phyloP scores from a whole-genome alignment of 345 rosid species.

The Physaria fendleri region DNA sequence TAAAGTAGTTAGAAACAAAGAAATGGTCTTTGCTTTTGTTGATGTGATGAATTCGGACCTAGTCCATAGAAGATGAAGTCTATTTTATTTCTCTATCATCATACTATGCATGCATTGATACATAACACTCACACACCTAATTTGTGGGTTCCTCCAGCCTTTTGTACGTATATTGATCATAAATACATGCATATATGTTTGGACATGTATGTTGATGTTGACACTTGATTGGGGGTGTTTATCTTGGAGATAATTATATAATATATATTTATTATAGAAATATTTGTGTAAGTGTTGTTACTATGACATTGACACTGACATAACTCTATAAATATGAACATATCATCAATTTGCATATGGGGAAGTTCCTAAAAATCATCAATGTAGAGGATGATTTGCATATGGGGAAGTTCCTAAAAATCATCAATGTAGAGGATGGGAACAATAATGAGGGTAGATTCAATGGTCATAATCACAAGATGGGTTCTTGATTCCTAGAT shows the following conservation, averaged over 20 bases:
- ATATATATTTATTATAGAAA: too few species aligned
- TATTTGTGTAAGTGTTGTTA: background rate
- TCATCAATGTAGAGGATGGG: slow-evolving; percentile 1
- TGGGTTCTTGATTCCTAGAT: too few species aligned
- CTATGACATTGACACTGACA: background rate
- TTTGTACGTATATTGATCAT: background rate
- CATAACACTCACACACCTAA: slow-evolving; percentile 24
- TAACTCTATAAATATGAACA: slow-evolving; percentile 1
- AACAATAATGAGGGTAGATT: too few species aligned
- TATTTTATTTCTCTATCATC: slow-evolving; percentile 19
- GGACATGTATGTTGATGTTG: background rate
- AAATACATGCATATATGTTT: background rate
- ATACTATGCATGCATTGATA: slow-evolving; percentile 15
- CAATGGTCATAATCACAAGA: too few species aligned
- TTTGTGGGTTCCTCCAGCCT: slow-evolving; percentile 31
- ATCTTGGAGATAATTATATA: background rate
- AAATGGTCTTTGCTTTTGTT: slow-evolving; percentile 16
- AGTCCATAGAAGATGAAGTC: slow-evolving; percentile 22
- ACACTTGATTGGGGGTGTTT: slow-evolving; percentile 1
- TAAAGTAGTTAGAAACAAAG: slow-evolving; percentile 24
- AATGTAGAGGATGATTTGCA: background rate
- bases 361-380: slow-evolving; percentile 3
- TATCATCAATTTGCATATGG: background rate
- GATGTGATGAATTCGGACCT: slow-evolving; percentile 32
- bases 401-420: background rate